phyloP scores from a whole-genome alignment of 345 rosid genomes.

The Gossypium longicalyx region DNA sequence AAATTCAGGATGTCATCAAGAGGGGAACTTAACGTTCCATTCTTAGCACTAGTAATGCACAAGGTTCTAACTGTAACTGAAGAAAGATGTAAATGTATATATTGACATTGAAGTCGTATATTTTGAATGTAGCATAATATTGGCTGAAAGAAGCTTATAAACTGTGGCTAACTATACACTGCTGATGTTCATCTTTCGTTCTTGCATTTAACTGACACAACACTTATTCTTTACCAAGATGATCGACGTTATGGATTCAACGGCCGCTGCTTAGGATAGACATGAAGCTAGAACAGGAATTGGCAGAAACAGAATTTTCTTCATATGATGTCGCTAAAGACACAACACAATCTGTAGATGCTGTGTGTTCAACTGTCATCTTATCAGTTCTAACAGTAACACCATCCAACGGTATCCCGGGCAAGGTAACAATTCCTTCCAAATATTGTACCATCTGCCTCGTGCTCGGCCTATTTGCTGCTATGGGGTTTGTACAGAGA shows the following conservation, averaged over 20 bases:
- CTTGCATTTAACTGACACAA: background rate
- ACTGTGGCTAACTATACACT: background rate
- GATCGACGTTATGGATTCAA: conserved; percentile 8
- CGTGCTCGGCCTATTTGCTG: conserved; percentile 30
- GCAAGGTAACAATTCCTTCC: conserved; percentile 22
- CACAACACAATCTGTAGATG: background rate
- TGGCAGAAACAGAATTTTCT: conserved; percentile 6
- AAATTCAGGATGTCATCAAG: too few species aligned
- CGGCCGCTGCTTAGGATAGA: conserved; percentile 23
- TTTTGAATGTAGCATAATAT: background rate
- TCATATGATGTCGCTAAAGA: conserved; percentile 7
- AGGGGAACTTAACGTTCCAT: too few species aligned
- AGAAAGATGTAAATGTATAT: background rate
- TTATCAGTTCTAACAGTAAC: conserved; percentile 1
- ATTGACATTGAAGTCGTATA: background rate
- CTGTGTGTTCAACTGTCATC: background rate
- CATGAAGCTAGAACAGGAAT: conserved; percentile 18
- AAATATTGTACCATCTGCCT: conserved; percentile 34
- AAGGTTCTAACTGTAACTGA: too few species aligned
- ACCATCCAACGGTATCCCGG: conserved; percentile 3
- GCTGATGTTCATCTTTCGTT: background rate
- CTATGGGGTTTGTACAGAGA: conserved; percentile 26
- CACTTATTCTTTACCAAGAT: background rate
- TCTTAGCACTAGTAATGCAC: too few species aligned
- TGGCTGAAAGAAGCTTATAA: background rate